Evolutionary conservation across 1,284 basidiomycete genomes (phyloP).

Genomic region (Coniophora puteana): DNA sequence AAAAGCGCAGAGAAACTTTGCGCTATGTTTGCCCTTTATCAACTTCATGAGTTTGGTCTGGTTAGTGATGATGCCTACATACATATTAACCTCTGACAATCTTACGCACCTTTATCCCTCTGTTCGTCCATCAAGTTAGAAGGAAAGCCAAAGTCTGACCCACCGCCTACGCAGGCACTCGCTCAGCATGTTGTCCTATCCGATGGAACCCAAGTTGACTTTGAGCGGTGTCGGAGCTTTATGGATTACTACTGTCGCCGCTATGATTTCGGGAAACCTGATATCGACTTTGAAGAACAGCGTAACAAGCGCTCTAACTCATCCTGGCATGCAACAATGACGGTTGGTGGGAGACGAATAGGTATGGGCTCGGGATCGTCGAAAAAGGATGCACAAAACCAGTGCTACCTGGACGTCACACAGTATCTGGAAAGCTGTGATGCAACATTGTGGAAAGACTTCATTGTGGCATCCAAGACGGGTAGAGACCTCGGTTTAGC

Average conservation of each 20-base stretch:
- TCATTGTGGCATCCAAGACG: conserved; percentile 52
- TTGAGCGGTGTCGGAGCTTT: conserved; percentile 83
- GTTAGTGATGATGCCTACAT: too few species aligned
- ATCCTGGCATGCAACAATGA: conserved; percentile 81
- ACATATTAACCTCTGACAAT: not conserved
- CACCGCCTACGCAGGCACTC: conserved; percentile 6
- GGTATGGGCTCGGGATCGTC: conserved; percentile 68
- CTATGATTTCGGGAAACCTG: conserved; percentile 80
- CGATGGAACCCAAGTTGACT: conserved; percentile 64
- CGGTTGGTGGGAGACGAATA: conserved; percentile 76
- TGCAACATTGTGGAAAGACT: conserved; percentile 75
- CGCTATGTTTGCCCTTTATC: conserved; percentile 68
- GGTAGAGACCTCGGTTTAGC: conserved; percentile 72
- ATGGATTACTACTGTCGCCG: conserved; percentile 94
- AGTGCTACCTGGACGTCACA: conserved; percentile 86
- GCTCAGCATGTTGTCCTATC: conserved; percentile 42
- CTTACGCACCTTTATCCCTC: not conserved
- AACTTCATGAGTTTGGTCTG: conserved; percentile 58
- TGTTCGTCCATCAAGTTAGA: conserved; percentile 19
- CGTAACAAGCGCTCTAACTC: conserved; percentile 21
- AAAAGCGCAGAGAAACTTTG: conserved; percentile 78
- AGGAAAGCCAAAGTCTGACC: conserved; percentile 22
- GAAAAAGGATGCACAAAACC: conserved; percentile 77
- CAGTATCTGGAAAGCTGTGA: conserved; percentile 87
- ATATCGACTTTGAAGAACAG: conserved; percentile 54